Evolutionary conservation across 192 early-diverging fungal species (phyloP), one percentile per base, ranked within the genome.

Genomic region (Dispira parvispora): DNA sequence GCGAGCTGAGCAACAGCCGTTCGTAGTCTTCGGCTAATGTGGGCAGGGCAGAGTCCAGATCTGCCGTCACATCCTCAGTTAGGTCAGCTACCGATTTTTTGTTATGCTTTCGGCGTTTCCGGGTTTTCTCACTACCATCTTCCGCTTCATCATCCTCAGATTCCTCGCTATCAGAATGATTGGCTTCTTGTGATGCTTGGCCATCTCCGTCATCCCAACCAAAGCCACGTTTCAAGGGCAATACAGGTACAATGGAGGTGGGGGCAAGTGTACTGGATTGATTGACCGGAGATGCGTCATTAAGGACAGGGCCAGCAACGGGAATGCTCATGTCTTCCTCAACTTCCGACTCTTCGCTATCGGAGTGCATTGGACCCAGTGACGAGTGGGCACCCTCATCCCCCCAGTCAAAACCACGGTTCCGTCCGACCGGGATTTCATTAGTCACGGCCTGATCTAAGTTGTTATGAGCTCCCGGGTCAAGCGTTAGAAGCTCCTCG

Each of bases 1-100:
- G 96, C 12, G 91, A 94, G 26, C 90, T 90, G 50, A 99, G 74
- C 28, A 99, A 68, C 53, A 98, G 72, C 57, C 94, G 83, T 69
- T 99, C 96, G 69, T 89, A 99, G 68, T 95, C 93, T 14, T 80
- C 74, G 18, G 88, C 79, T 5, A 80, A 73, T 70, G 88, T 83
- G 28, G 89, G 90, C 25, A 89, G 82, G 62, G 77, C 73, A 38
- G 78, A 75, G 18, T 75, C 71, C 3, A 87, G 69, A 52, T 87
- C 85, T 11, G 77, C 85, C 8, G 86, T 88, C 28, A 82, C 71
- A 57, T 89, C 88, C 54, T 76, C 76, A 18, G 83, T 73, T 12
- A 84, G 73, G 32, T 42, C 57, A 8, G 18, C 32, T 18, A 16
- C 8, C 3, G 71, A 65, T 60, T 85, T 83, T 56, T 75, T 71